A percentile compares a stretch with the other conserved stretches of the same genome.
Conservation (phyloP, 805 yeast genomes). For the Candida khao-thaluensis region DNA sequence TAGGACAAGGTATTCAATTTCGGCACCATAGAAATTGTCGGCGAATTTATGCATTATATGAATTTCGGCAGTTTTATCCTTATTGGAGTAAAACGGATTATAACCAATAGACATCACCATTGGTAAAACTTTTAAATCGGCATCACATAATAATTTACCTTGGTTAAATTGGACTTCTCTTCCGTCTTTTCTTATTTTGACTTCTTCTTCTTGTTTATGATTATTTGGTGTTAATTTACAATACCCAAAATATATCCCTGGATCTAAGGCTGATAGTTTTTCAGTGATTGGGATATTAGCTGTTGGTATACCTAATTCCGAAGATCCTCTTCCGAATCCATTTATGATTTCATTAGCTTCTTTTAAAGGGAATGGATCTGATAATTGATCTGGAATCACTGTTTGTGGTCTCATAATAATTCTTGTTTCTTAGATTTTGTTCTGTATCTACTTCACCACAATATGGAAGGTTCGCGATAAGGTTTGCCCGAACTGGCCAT, state of each 20-base stretch:
- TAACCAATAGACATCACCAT: constrained; percentile 96
- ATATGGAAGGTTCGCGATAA: too few relatives aligned
- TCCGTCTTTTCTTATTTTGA: constrained; percentile 23
- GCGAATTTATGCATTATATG: constrained; percentile 77
- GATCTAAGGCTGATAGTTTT: constrained; percentile 40
- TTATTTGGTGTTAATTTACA: constrained; percentile 33
- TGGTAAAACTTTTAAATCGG: constrained; percentile 56
- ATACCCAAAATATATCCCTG: constrained; percentile 93
- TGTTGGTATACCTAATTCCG: constrained; percentile 93
- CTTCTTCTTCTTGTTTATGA: constrained; percentile 15
- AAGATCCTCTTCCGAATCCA: constrained; percentile 95
- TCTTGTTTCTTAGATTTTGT: neutral
- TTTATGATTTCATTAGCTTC: constrained; percentile 52
- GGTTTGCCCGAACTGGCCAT: too few relatives aligned
- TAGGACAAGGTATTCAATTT: constrained; percentile 62
- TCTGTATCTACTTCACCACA: too few relatives aligned
- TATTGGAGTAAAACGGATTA: constrained; percentile 88
- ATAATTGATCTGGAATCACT: constrained; percentile 22
- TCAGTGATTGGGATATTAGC: constrained; percentile 77
- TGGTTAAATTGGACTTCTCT: constrained; percentile 49
- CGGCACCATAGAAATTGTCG: constrained; percentile 78
- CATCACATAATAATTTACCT: constrained; percentile 50
- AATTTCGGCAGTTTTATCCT: constrained; percentile 78
- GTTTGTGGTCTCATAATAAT: constrained; percentile 1
- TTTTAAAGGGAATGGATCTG: constrained; percentile 53